Evolutionary conservation across 768 basidiomycete species (phyloP), one percentile per base, ranked within the genome.

Genomic region (Kwoniella heveanensis): DNA sequence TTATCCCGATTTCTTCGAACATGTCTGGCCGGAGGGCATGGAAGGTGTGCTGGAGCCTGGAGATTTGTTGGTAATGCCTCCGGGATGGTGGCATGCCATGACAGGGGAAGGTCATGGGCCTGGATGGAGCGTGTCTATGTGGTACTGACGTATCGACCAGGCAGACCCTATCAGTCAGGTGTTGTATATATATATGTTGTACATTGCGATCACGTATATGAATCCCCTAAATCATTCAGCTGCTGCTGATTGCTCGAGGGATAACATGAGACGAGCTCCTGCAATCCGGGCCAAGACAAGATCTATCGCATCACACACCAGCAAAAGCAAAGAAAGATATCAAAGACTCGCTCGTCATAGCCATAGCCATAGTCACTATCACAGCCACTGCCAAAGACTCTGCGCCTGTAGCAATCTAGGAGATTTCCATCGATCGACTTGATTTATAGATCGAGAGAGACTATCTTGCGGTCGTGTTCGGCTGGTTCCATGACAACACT

Each of bases 61-160:
- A 0, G 95, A 98, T 79, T 60, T 94, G 48, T 81, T 98, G 49
- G 89, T 90, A 76, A 88, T 97, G 68, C 95, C 95, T 21, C 89
- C 90, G 3, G 88, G 90, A 27, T 82, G 71, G 78, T 78, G 71
- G 73, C 71, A 74, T 63, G 74, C 77, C 25, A 79, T 76, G 77
- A 65, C 65, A 57, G 77, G 74, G 13, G 75, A 77, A 53, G 78
- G 76, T 1, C 61, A 62, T 9, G 75, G 67, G 2, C 69, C 71
- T 1, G 72, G 67, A 2, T 79, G 76, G 74, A 77, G 77, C 54
- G 71, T 79, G 1, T 77, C 77, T 3, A 79, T 76, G 60, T 79
- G 78, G 78, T 79, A 71, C 54, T 79, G 54, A 62, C n/a, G n/a
- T n/a, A n/a, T n/a, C n/a, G n/a, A n/a, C n/a, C n/a, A n/a, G n/a